Conservation (phyloP, 2,329 filamentous ascomycete species). For the Apiospora saccharicola region DNA sequence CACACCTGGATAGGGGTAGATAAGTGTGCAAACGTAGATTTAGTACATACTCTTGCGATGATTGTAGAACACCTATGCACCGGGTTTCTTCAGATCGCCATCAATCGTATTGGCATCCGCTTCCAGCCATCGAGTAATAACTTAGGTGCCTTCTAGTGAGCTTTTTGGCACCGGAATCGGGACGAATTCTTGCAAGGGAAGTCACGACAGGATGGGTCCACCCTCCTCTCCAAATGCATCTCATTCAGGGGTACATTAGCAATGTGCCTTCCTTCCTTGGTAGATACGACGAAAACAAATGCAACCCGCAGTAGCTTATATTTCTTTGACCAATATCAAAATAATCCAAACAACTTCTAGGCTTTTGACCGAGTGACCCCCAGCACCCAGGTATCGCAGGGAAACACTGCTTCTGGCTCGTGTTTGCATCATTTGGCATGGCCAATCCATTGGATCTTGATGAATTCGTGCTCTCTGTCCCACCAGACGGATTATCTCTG, state of each 20-base stretch:
- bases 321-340: not conserved
- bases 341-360: no score
- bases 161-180: not conserved
- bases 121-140: no score
- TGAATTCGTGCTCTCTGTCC: constrained; percentile 21
- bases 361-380: no score
- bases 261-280: not conserved
- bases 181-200: not conserved
- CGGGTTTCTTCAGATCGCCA: no score
- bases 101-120: no score
- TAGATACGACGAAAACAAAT: not conserved
- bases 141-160: not conserved
- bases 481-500: constrained; percentile 12
- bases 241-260: not conserved
- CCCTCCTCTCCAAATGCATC: not conserved
- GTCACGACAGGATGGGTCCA: not conserved
- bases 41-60: no score
- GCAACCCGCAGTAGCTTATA: not conserved
- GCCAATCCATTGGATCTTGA: constrained; percentile 22
- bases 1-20: no score
- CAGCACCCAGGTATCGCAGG: not conserved
- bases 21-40: no score
- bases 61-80: no score
- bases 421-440: not conserved
- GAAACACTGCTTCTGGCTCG: not conserved